Evolutionary conservation across 2,329 filamentous ascomycete species (phyloP).

Genomic region (Triangularia setosa): DNA sequence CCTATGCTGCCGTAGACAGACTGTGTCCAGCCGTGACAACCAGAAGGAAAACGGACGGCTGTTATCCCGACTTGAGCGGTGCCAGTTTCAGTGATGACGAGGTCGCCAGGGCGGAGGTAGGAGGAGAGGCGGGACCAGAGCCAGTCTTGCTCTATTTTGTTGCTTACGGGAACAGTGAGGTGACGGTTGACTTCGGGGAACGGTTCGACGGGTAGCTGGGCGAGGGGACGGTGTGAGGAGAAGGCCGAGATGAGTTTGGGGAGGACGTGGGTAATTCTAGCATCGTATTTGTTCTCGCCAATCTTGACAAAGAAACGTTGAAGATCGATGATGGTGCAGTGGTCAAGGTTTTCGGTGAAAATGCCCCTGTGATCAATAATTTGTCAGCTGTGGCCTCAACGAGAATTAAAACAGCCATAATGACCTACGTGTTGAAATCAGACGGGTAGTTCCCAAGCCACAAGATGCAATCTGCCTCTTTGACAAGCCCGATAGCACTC

Average conservation of each 20-base stretch:
- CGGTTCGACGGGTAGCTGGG: neutral
- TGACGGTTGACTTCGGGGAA: neutral
- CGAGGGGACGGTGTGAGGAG: constrained; percentile 1
- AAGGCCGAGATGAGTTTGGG: constrained; percentile 15
- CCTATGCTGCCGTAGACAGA: constrained; percentile 26
- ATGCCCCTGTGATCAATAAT: constrained; percentile 13
- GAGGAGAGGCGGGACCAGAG: constrained; percentile 13
- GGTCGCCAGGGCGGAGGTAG: constrained; percentile 20
- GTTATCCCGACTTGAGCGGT: constrained; percentile 21
- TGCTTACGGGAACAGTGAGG: neutral
- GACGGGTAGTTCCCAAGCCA: constrained; percentile 16
- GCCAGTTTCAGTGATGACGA: constrained; percentile 24
- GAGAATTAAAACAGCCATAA: no score
- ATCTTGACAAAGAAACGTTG: constrained; percentile 28
- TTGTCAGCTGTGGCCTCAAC: neutral
- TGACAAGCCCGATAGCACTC: constrained; percentile 1
- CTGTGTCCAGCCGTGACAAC: constrained; percentile 20
- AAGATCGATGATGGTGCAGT: constrained; percentile 29
- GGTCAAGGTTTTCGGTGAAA: constrained; percentile 28
- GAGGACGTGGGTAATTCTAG: constrained; percentile 23
- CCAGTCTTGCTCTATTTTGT: constrained; percentile 17
- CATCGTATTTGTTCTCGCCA: constrained; percentile 15
- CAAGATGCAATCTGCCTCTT: constrained; percentile 12
- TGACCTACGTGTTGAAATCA: constrained; percentile 17
- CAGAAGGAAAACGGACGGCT: constrained; percentile 12